A percentile compares a stretch with the other conserved stretches of the same genome.
These are phyloP conservation scores for Skeletonema potamos DNA, from an alignment of 108 stramenopile genomes.

Conservation along the genomic window DNA sequence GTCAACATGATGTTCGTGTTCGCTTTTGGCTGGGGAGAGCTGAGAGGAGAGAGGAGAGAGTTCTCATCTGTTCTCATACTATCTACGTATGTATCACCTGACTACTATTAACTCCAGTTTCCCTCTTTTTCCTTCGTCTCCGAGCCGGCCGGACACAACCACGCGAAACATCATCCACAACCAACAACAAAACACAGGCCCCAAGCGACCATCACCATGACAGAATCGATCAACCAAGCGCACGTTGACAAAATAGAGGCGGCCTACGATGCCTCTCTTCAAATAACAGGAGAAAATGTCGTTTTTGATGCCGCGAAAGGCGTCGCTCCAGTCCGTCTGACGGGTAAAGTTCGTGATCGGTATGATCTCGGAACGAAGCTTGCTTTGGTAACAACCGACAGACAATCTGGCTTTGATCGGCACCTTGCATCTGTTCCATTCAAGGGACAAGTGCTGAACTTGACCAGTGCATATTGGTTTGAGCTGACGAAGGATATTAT, in stretches of 20 bases:
- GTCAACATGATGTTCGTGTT: too few relatives aligned
- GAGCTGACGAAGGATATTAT: slow-evolving; percentile 84
- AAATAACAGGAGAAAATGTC: slow-evolving; percentile 43
- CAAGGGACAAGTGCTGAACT: slow-evolving; percentile 97
- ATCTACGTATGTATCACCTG: too few relatives aligned
- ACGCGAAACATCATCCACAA: neutral
- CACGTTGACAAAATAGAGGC: slow-evolving; percentile 35
- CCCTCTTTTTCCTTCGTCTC: too few relatives aligned
- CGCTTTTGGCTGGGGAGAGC: too few relatives aligned
- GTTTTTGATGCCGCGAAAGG: slow-evolving; percentile 34
- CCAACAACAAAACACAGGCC: neutral
- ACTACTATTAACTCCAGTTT: too few relatives aligned
- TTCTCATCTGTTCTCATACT: too few relatives aligned
- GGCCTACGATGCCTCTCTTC: slow-evolving; percentile 37
- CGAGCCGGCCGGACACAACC: too few relatives aligned
- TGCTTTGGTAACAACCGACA: slow-evolving; percentile 96
- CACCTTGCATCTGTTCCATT: slow-evolving; percentile 92
- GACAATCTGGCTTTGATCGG: slow-evolving; percentile 98
- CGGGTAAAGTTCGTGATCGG: slow-evolving; percentile 85
- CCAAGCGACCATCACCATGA: slow-evolving; percentile 5
- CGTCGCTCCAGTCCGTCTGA: slow-evolving; percentile 27
- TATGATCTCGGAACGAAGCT: slow-evolving; percentile 58
- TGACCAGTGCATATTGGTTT: slow-evolving; percentile 96
- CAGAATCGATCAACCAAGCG: slow-evolving; percentile 18
- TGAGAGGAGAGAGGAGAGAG: too few relatives aligned